Base-by-base conservation (phyloP, 2,329 filamentous ascomycete genomes). In the Corniculantispora saksenae region DNA sequence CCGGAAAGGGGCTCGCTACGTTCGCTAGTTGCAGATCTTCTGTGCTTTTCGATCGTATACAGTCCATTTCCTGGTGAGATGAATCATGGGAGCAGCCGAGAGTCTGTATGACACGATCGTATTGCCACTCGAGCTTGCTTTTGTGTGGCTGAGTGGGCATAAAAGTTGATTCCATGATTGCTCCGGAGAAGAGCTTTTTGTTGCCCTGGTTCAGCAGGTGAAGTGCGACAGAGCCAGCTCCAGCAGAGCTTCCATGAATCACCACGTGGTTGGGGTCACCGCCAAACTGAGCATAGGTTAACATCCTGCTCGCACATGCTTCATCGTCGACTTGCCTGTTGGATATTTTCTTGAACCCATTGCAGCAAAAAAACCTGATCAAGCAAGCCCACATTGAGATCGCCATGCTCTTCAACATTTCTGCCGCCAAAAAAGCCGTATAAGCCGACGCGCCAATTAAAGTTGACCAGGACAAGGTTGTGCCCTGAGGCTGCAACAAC, bases 391-490 rank as follows among this genome's bases (percentile, higher is more conserved):
- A 78, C 85, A 70, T 91, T 91, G 15, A 90, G 78, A 59, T 83
- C 80, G 0, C 88, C 87, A 67, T 86, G 76, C 7, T 76, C 72
- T 47, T 81, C 80, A 15, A 90, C 79, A 35, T 82, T 78, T 47
- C 86, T 81, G 53, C 86, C 83, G 0, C 86, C 83, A 1, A 91
- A 79, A 68, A 90, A 91, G 0, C 88, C 89, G 69, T 84, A 85
- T 0, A 85, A 76, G 0, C 86, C 86, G 9, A 91, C 84, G 7
- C 88, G 82, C 70, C 89, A 89, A 74, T 88, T 87, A 72, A 88
- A 87, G 70, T 84, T 84, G 57, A 89, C 85, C 61, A 85, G 80
- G 19, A 89, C 76, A 58, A 89, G 77, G 66, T 78, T 79, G 29
- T 77, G 69, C 13, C 73, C 77, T 0, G 83, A 84, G 67, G 72